Percentiles rank a stretch among this genome's conserved stretches.
These are phyloP conservation scores for Tanacetum coccineum DNA, from an alignment of 129 eudicot genomes.

Conservation along the genomic window DNA sequence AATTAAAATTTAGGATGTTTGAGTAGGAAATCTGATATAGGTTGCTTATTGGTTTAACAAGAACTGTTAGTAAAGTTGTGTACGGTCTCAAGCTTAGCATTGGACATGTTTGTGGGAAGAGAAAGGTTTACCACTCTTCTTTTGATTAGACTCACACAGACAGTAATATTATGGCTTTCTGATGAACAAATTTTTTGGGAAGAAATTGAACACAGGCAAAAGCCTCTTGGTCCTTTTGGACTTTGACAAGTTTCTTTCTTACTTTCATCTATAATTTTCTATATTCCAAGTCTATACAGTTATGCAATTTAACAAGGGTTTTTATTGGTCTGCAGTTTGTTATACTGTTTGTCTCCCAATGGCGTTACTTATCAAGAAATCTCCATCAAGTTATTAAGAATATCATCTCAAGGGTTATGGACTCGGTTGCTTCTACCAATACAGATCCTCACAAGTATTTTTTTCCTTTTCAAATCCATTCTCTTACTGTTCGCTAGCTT, in stretches of 20 bases:
- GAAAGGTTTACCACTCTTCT: constrained; percentile 85
- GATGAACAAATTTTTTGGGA: constrained; percentile 94
- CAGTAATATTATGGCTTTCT: constrained; percentile 83
- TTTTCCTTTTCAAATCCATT: neutral
- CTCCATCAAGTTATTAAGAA: constrained; percentile 64
- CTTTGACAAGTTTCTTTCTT: constrained; percentile 69
- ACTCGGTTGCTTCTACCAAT: constrained; percentile 52
- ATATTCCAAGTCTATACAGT: neutral
- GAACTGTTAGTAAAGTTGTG: constrained; percentile 63
- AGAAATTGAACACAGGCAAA: constrained; percentile 67
- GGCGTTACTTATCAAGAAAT: constrained; percentile 78
- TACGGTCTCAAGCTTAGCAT: constrained; percentile 49
- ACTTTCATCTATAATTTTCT: neutral
- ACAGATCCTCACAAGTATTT: constrained; percentile 66
- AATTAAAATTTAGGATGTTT: neutral
- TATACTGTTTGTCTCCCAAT: constrained; percentile 67
- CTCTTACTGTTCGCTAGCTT: too few relatives aligned
- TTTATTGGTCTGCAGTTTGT: constrained; percentile 56
- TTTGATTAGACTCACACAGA: constrained; percentile 85
- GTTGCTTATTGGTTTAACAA: constrained; percentile 30
- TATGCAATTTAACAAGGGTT: constrained; percentile 3
- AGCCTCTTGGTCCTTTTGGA: constrained; percentile 77
- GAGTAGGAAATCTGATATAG: neutral
- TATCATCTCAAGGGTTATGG: constrained; percentile 62
- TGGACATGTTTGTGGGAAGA: constrained; percentile 81